Evolutionary conservation across 2,329 filamentous ascomycete genomes (phyloP).

Genomic region (Aspergillus neotritici): DNA sequence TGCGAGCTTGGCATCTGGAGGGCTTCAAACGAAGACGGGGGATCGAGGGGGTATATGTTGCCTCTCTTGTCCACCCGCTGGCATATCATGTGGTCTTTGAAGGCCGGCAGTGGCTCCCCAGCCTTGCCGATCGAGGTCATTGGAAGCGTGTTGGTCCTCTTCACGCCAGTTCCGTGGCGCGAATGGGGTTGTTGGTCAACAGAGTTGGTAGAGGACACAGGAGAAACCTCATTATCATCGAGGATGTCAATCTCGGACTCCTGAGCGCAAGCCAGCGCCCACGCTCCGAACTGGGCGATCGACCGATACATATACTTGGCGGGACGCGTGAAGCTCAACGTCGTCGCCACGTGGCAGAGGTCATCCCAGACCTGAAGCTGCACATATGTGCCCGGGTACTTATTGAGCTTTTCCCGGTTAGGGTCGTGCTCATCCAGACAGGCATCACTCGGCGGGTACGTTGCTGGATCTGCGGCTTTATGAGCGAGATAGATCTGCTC

Average conservation of each 20-base stretch:
- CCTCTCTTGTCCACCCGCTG: conserved; percentile 79
- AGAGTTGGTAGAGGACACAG: conserved; percentile 58
- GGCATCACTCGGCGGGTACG: conserved; percentile 64
- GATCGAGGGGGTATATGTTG: conserved; percentile 61
- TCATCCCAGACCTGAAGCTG: conserved; percentile 96
- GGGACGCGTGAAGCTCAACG: conserved; percentile 90
- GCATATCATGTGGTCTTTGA: conserved; percentile 83
- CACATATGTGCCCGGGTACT: conserved; percentile 79
- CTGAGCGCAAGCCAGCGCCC: conserved; percentile 80
- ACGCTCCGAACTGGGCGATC: conserved; percentile 87
- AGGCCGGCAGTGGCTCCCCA: conserved; percentile 74
- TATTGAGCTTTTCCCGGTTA: conserved; percentile 49
- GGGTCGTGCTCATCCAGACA: conserved; percentile 60
- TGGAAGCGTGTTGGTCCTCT: conserved; percentile 16
- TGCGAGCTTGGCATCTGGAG: conserved; percentile 59
- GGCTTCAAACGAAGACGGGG: conserved; percentile 59
- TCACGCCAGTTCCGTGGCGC: not conserved
- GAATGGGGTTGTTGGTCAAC: conserved; percentile 13
- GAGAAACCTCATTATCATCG: conserved; percentile 69
- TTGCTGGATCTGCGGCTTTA: conserved; percentile 78
- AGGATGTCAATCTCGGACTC: conserved; percentile 72
- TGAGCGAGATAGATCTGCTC: conserved; percentile 95
- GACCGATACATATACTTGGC: conserved; percentile 95
- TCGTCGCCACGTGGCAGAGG: conserved; percentile 85
- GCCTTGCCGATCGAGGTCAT: conserved; percentile 66